Conservation (phyloP, 305 asterid genomes). For the Fraxinus albicans region DNA sequence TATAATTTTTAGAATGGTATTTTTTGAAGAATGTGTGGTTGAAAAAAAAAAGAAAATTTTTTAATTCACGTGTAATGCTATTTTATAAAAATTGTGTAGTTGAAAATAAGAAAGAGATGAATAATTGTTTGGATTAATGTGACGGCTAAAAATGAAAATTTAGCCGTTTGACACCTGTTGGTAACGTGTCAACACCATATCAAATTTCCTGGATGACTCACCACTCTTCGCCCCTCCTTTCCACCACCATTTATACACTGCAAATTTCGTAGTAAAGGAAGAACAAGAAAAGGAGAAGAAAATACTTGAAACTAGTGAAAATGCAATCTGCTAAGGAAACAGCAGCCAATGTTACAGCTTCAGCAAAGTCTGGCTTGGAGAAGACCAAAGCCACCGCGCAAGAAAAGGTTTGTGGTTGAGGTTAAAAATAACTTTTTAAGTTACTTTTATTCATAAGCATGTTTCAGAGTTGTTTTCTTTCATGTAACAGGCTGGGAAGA, state of each 20-base stretch:
- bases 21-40: too few species aligned
- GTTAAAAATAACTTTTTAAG: background rate
- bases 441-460: background rate
- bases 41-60: too few species aligned
- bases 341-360: slow-evolving; percentile 35
- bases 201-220: background rate
- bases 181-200: background rate
- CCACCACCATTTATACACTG: background rate
- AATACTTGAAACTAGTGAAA: background rate
- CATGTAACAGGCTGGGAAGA: slow-evolving; percentile 15
- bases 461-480: background rate
- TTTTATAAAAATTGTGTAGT: too few species aligned
- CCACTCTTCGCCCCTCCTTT: background rate
- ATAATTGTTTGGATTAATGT: too few species aligned
- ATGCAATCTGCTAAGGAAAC: slow-evolving; percentile 33
- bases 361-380: slow-evolving; percentile 43
- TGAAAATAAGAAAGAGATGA: too few species aligned
- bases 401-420: slow-evolving; percentile 24
- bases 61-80: too few species aligned
- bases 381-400: slow-evolving; percentile 31
- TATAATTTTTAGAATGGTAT: too few species aligned
- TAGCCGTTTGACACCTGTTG: background rate
- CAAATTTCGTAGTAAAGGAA: background rate
- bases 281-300: background rate
- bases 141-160: background rate